Base-by-base conservation (phyloP, 345 rosid species). In the Hypericum perforatum region DNA sequence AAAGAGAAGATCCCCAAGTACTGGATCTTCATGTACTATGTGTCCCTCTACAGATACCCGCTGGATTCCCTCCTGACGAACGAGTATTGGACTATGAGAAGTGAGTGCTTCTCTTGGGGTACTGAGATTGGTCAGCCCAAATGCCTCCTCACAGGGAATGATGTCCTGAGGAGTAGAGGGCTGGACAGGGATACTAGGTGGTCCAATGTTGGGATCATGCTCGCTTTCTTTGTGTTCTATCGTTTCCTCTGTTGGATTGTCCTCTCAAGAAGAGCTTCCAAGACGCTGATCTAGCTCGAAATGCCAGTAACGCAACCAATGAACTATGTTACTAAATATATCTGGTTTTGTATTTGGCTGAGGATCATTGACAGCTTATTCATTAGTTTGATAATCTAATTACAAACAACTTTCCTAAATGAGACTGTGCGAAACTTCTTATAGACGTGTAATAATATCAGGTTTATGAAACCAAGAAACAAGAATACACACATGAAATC, bases 21-120 rank as follows among this genome's bases (percentile, higher is more conserved):
- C 11, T 88, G 96, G 96, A 57, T 85, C n/a, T 88, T 82, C 70
- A 82, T 88, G 95, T 83, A 92, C 72, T 92, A 92, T 11, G 83
- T 85, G 6, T 88, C 96, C 0, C 70, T 91, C 4, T 82, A 87
- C 32, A 70, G 86, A 52, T 91, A 91, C 60, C 98, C 96, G 0
- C 70, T 36, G 60, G 98, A 91, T 62, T 63, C 81, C 3, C 63
- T 86, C 65, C 53, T 84, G 15, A 79, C 81, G 9, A 91, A 86
- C 37, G 95, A 91, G 70, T 87, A 86, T 58, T 87, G 96, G 98
- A 78, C 85, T 39, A 5, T 37, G 59, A 72, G 79, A 59, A 54
- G 58, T 0, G 77, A 79, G 43, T 84, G 98, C 56, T 86, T 84
- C 64, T 78, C 87, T 8, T 64, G 77, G 88, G 14, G 49, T 11